phyloP scores from a whole-genome alignment of 1,284 basidiomycete species.

The Tremellales sp. region DNA sequence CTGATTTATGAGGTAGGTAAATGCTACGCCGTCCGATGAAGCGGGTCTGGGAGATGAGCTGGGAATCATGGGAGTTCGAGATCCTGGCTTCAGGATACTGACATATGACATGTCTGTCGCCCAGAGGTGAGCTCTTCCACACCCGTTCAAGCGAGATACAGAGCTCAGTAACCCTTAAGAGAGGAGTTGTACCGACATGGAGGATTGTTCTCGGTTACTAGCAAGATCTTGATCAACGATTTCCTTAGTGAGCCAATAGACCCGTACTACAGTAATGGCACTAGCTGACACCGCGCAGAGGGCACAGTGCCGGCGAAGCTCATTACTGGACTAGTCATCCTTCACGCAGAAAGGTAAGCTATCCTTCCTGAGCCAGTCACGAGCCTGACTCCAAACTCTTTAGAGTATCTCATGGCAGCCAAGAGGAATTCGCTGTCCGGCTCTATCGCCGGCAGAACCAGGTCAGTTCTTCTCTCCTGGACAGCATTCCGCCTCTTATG shows the following conservation, averaged over 20 bases:
- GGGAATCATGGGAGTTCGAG: constrained; percentile 82
- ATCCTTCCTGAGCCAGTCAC: background rate
- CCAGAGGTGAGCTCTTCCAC: constrained; percentile 59
- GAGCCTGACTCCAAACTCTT: background rate
- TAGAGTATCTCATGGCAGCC: constrained; percentile 76
- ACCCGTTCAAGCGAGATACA: background rate
- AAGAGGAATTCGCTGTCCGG: constrained; percentile 87
- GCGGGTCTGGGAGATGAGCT: constrained; percentile 87
- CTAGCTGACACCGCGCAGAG: constrained; percentile 21
- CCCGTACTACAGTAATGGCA: background rate
- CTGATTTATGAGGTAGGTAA: constrained; percentile 47
- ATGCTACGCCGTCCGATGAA: constrained; percentile 83
- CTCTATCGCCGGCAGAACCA: constrained; percentile 81
- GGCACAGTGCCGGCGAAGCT: constrained; percentile 76
- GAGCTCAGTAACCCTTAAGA: constrained; percentile 49
- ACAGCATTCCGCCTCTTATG: background rate
- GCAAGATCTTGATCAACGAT: constrained; percentile 90
- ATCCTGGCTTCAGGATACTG: constrained; percentile 77
- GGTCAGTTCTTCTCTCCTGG: constrained; percentile 29
- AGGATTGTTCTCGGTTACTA: constrained; percentile 87
- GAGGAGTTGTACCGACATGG: constrained; percentile 80
- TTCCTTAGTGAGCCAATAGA: constrained; percentile 63
- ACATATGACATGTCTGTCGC: constrained; percentile 78
- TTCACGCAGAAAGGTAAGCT: constrained; percentile 82
- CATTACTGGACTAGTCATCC: constrained; percentile 87